A percentile compares a stretch with the other conserved stretches of the same genome.
Evolutionary conservation across 257 asterid species (phyloP).

Genomic region (Solanum dulcamara): DNA sequence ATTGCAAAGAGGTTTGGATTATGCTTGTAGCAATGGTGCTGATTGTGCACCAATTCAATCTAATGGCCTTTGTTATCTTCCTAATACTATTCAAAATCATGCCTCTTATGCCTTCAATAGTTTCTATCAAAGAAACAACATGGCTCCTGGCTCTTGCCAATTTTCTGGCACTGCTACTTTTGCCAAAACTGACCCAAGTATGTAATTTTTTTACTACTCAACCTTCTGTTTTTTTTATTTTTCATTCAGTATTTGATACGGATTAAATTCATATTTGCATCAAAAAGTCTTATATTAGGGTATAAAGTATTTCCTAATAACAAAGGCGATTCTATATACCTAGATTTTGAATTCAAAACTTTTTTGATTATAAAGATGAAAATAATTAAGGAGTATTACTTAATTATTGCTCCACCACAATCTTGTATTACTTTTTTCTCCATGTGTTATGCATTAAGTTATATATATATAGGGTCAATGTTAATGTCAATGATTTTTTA

Average conservation of each 20-base stretch:
- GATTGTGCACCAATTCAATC: slow-evolving; percentile 67
- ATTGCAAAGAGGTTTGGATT: slow-evolving; percentile 56
- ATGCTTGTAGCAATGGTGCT: slow-evolving; percentile 74
- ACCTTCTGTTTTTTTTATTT: too few relatives aligned
- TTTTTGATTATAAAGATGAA: background rate
- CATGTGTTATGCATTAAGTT: background rate
- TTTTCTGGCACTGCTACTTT: slow-evolving; percentile 63
- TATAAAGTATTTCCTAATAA: background rate
- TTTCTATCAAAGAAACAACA: slow-evolving; percentile 53
- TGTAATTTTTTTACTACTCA: background rate
- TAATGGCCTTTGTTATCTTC: slow-evolving; percentile 65
- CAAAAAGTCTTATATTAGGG: background rate
- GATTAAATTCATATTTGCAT: rapidly evolving
- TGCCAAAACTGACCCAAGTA: slow-evolving; percentile 91
- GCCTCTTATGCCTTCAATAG: slow-evolving; percentile 91
- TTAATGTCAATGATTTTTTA: background rate
- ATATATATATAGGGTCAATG: background rate
- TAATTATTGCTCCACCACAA: background rate
- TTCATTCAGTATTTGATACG: background rate
- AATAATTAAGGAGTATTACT: background rate
- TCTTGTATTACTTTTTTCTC: too few relatives aligned
- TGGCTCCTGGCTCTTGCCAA: slow-evolving; percentile 63
- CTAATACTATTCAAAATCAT: slow-evolving; percentile 69
- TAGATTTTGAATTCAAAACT: background rate
- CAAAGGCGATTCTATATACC: background rate